These are phyloP conservation scores for Pelargonium nanum DNA, from an alignment of 345 rosid genomes.

Conservation along the genomic window DNA sequence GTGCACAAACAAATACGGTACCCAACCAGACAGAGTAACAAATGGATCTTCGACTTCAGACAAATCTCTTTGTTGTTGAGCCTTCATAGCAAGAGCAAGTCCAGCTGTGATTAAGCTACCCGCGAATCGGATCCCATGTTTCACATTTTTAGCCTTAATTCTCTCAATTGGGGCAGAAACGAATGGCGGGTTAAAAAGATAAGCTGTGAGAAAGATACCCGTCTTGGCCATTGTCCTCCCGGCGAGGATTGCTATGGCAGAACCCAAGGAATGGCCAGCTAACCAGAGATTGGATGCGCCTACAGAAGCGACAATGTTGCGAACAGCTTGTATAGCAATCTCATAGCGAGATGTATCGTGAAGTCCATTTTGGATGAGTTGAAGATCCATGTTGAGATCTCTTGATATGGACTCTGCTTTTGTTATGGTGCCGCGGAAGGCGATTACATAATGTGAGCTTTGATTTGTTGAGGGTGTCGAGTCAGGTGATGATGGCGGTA, in stretches of 20 bases:
- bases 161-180: conserved; percentile 65
- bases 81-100: conserved; percentile 52
- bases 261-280: conserved; percentile 90
- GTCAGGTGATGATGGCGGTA: conserved; percentile 24
- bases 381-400: conserved; percentile 56
- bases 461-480: conserved; percentile 18
- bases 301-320: conserved; percentile 49
- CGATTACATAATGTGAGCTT: conserved; percentile 56
- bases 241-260: conserved; percentile 67
- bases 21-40: conserved; percentile 45
- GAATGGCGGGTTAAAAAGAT: conserved; percentile 79
- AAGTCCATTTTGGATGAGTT: conserved; percentile 52
- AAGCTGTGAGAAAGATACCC: conserved; percentile 43
- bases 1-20: conserved; percentile 53
- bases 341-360: conserved; percentile 65
- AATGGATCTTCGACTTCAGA: conserved; percentile 37
- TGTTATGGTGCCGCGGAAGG: conserved; percentile 71
- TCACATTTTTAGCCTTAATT: conserved; percentile 54
- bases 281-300: conserved; percentile 71
- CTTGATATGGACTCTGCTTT: conserved; percentile 56
- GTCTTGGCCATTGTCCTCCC: conserved; percentile 69
- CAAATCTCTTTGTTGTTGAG: conserved; percentile 21
- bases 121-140: conserved; percentile 55
- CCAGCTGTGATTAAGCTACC: conserved; percentile 79
- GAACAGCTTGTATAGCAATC: conserved; percentile 67